Base-by-base conservation (phyloP, 257 asterid species). In the Misopates orontium region DNA sequence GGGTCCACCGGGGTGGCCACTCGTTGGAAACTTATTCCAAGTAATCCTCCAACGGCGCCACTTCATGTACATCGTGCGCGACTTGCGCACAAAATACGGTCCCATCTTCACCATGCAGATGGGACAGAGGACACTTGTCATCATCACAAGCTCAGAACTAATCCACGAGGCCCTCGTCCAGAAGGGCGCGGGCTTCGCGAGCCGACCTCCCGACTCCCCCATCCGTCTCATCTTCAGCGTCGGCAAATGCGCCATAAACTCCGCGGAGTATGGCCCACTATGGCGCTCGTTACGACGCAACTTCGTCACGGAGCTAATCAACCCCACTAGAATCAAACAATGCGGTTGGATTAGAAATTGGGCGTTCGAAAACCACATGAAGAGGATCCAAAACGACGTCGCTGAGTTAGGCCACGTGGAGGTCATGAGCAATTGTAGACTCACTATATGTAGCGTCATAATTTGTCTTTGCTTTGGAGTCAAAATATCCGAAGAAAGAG, bases 1-100 rank as follows among this genome's bases (percentile, higher is more conserved):
- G 0, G 97, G 99, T 47, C 99, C 97, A 12, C 92, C 85, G 0
- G 96, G 96, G n/a, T 93, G 99, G 99, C 99, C 99, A 16, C 17
- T 93, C 1, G 96, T 93, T 0, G 99, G 99, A 2, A 93, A 93
- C 64, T 64, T 93, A 0, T 84, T 90, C 78, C 97, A 93, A 53
- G 86, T 90, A 14, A 75, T 93, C 73, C 90, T 93, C 84, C 89
- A 90, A 31, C 82, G 95, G 24, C 87, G 91, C 12, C 90, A 74
- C 1, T 93, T 93, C 82, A 87, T 93, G 8, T 93, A 55, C 63
- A 69, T 85, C 0, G 86, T 87, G 0, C 85, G 96, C 15, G 99
- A 90, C 60, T 68, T 93, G 60, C 96, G 96, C 14, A 71, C 68
- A 11, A 83, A 84, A 55, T 93, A 90, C 25, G 99, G 99, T 7